Conservation (phyloP, 257 asterid genomes). For the Handroanthus guayacan region DNA sequence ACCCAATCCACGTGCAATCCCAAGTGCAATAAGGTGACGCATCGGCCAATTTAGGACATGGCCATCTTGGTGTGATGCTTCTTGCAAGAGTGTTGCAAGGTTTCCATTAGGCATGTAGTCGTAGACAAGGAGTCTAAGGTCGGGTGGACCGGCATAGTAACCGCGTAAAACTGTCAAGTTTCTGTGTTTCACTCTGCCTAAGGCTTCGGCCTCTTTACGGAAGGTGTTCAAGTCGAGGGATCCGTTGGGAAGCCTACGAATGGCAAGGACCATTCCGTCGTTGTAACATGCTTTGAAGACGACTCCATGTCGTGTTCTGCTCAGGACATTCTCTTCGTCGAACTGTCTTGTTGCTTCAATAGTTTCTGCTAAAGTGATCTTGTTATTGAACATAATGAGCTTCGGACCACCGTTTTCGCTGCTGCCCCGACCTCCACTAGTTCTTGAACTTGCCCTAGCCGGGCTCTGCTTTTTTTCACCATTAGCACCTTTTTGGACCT, state of each 20-base stretch:
- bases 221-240: slow-evolving; percentile 56
- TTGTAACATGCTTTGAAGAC: slow-evolving; percentile 69
- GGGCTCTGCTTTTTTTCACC: slow-evolving; percentile 77
- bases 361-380: slow-evolving; percentile 72
- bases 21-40: slow-evolving; percentile 80
- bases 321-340: slow-evolving; percentile 74
- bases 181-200: slow-evolving; percentile 73
- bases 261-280: slow-evolving; percentile 80
- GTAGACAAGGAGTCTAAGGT: slow-evolving; percentile 60
- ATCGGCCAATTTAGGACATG: slow-evolving; percentile 83
- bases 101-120: slow-evolving; percentile 90
- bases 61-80: slow-evolving; percentile 82
- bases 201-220: slow-evolving; percentile 69
- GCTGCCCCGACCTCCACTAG: slow-evolving; percentile 74
- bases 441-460: slow-evolving; percentile 65
- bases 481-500: slow-evolving; percentile 50
- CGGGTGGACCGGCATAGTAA: slow-evolving; percentile 69
- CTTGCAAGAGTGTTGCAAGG: slow-evolving; percentile 70
- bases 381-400: slow-evolving; percentile 75
- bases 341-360: slow-evolving; percentile 72
- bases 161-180: slow-evolving; percentile 80
- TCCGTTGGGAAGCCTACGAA: slow-evolving; percentile 59
- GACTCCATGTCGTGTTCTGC: slow-evolving; percentile 64
- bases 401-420: slow-evolving; percentile 68
- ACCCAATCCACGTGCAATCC: slow-evolving; percentile 69